These are phyloP conservation scores for Coemansia sp. DNA, from an alignment of 192 early-diverging fungal genomes.

Conservation along the genomic window DNA sequence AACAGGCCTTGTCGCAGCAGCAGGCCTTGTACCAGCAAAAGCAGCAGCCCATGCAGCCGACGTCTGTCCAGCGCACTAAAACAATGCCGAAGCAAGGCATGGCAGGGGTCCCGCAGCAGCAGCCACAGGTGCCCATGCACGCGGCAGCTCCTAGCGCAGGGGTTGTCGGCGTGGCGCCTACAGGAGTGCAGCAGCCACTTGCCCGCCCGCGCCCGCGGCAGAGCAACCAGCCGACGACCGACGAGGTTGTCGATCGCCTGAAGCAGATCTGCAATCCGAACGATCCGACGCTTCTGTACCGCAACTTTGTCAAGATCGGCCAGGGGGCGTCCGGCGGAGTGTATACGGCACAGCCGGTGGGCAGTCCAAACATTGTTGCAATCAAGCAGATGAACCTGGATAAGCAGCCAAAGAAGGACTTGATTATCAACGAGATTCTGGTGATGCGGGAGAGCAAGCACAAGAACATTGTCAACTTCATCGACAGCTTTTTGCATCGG, in stretches of 20 bases:
- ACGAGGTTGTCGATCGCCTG: constrained; percentile 82
- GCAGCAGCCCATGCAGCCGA: constrained; percentile 25
- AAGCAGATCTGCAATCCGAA: constrained; percentile 81
- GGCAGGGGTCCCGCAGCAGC: constrained; percentile 17
- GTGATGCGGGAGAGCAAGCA: constrained; percentile 87
- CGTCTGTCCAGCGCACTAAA: constrained; percentile 37
- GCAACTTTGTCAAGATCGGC: constrained; percentile 86
- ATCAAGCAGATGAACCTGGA: constrained; percentile 98
- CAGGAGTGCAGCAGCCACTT: constrained; percentile 27
- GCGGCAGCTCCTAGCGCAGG: neutral
- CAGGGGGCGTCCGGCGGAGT: constrained; percentile 95
- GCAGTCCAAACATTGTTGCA: constrained; percentile 70
- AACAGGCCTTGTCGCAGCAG: constrained; percentile 15
- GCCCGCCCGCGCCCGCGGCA: constrained; percentile 57
- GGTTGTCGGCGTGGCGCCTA: constrained; percentile 10
- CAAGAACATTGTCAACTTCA: constrained; percentile 94
- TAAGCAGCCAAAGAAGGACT: constrained; percentile 94
- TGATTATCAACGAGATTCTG: constrained; percentile 92
- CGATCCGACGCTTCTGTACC: constrained; percentile 85
- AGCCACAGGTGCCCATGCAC: constrained; percentile 28
- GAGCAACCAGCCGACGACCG: constrained; percentile 59
- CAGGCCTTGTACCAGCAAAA: constrained; percentile 9
- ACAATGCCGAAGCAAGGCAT: constrained; percentile 30
- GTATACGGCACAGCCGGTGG: constrained; percentile 76
- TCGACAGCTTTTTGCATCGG: constrained; percentile 81